A percentile compares a stretch with the other conserved stretches of the same genome.
These are phyloP conservation scores for Thraustochytrium sp. DNA, from an alignment of 352 stramenopile species.

Conservation along the genomic window DNA sequence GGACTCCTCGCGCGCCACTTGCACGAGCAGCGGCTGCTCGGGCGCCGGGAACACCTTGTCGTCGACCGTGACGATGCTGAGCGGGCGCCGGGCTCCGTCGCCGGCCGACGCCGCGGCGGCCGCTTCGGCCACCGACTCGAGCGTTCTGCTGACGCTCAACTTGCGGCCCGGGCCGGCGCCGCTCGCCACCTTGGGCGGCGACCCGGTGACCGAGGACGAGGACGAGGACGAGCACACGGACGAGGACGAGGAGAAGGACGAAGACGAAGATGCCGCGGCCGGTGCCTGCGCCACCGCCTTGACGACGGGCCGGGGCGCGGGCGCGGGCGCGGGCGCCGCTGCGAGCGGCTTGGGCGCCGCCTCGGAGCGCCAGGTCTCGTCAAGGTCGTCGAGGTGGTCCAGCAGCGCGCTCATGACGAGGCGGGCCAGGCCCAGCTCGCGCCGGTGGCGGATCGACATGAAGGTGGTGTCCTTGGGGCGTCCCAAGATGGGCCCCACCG, in stretches of 20 bases:
- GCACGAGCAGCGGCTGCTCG: not conserved
- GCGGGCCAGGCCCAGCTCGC: not conserved
- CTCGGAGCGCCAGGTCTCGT: not conserved
- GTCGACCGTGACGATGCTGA: constrained; percentile 7
- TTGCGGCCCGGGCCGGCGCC: no score
- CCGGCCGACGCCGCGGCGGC: not conserved
- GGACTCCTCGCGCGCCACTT: not conserved
- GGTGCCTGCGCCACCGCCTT: no score
- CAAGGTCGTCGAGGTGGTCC: not conserved
- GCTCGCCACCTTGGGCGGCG: no score
- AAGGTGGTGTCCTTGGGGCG: constrained; percentile 17
- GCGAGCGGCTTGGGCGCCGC: not conserved
- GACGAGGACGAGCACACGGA: no score
- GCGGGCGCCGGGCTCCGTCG: not conserved
- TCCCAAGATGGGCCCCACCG: not conserved
- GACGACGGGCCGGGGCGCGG: no score
- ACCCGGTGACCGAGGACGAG: no score
- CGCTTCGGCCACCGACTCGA: not conserved
- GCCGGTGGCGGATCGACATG: constrained; percentile 30
- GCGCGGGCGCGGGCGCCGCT: no score
- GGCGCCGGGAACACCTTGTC: not conserved
- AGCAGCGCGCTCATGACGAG: not conserved
- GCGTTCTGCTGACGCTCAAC: not conserved
- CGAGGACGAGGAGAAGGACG: no score
- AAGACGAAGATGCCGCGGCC: no score